These are phyloP conservation scores for Saturnispora besseyi DNA, from an alignment of 805 yeast species.

Conservation along the genomic window DNA sequence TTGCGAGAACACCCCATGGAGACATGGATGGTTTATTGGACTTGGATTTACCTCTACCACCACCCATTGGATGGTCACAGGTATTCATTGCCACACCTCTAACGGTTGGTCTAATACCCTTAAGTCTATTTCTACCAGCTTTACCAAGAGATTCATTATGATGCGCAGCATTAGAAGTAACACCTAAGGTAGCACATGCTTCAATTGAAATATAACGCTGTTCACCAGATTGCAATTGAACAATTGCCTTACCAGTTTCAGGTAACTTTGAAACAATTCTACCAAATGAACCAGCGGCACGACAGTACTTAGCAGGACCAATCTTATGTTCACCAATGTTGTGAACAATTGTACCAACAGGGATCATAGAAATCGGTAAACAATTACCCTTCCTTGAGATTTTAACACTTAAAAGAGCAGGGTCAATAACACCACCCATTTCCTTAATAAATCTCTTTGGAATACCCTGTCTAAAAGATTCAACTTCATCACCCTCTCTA, in stretches of 20 bases:
- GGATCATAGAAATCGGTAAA: conserved; percentile 83
- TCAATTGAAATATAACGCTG: conserved; percentile 80
- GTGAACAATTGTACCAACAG: conserved; percentile 88
- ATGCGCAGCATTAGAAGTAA: conserved; percentile 88
- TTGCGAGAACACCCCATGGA: conserved; percentile 91
- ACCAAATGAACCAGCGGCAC: conserved; percentile 93
- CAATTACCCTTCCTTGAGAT: conserved; percentile 93
- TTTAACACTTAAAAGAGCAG: conserved; percentile 78
- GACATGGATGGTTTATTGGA: conserved; percentile 90
- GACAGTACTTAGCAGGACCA: conserved; percentile 82
- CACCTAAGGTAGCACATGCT: conserved; percentile 90
- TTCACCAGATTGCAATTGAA: conserved; percentile 85
- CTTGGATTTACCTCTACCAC: conserved; percentile 99
- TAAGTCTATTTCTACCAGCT: conserved; percentile 89
- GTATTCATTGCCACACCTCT: conserved; percentile 99
- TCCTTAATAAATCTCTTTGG: conserved; percentile 64
- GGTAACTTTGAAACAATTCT: conserved; percentile 74
- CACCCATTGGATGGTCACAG: conserved; percentile 97
- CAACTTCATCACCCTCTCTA: conserved; percentile 86
- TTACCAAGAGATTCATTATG: conserved; percentile 86
- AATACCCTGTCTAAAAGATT: conserved; percentile 81
- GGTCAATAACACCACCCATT: conserved; percentile 90
- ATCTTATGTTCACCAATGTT: conserved; percentile 69
- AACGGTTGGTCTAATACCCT: conserved; percentile 89
- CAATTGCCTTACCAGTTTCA: conserved; percentile 60